Evolutionary conservation across 495 filamentous ascomycete genomes (phyloP).

Genomic region (Penicillium nucicola): DNA sequence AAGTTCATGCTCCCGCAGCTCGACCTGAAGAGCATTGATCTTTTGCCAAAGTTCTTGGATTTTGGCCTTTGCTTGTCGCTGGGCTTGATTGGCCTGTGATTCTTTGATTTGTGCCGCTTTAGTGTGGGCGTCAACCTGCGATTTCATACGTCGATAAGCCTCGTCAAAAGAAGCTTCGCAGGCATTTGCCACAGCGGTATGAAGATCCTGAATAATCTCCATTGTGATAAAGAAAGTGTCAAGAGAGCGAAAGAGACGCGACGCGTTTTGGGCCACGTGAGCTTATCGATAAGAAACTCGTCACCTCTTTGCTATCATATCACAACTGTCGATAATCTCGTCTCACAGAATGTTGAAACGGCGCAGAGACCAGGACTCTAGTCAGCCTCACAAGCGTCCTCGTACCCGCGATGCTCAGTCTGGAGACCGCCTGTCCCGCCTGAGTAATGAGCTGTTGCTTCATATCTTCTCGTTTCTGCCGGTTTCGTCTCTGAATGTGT

Average conservation of each 20-base stretch:
- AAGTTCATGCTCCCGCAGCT: conserved; percentile 18
- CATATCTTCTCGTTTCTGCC: conserved; percentile 78
- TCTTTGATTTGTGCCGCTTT: conserved; percentile 21
- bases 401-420: conserved; percentile 23
- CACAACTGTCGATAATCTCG: background rate
- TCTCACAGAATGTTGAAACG: conserved; percentile 45
- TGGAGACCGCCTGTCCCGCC: conserved; percentile 49
- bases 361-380: conserved; percentile 16
- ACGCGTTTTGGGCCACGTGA: conserved; percentile 10
- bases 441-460: conserved; percentile 87
- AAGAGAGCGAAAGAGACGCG: background rate
- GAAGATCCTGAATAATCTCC: conserved; percentile 39
- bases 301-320: background rate
- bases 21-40: conserved; percentile 17
- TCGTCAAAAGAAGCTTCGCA: conserved; percentile 30
- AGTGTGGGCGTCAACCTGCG: conserved; percentile 22
- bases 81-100: conserved; percentile 19
- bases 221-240: conserved; percentile 13
- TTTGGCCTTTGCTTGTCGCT: conserved; percentile 14
- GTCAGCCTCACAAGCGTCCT: conserved; percentile 25
- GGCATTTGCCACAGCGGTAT: conserved; percentile 26
- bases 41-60: conserved; percentile 26
- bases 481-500: conserved; percentile 62
- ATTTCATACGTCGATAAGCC: conserved; percentile 29
- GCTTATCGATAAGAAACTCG: conserved; percentile 12